Evolutionary conservation across 2,329 filamentous ascomycete genomes (phyloP).

Genomic region (Dryadomyces quercus-mongolicae): DNA sequence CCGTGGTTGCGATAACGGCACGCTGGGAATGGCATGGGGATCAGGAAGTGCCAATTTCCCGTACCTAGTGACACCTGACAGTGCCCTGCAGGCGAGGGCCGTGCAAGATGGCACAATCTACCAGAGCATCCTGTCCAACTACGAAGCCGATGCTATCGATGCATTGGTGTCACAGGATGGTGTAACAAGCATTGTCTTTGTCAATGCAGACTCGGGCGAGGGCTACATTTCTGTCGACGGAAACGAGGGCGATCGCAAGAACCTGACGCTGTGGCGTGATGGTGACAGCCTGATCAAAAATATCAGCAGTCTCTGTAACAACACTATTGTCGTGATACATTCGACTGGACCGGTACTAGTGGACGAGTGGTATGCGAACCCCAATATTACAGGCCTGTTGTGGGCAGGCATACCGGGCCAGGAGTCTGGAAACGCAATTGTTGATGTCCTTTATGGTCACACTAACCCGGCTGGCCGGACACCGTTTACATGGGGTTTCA

Average conservation of each 20-base stretch:
- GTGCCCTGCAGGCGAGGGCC: conserved; percentile 54
- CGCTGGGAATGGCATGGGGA: conserved; percentile 68
- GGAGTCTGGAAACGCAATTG: conserved; percentile 67
- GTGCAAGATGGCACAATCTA: conserved; percentile 44
- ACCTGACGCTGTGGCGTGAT: conserved; percentile 78
- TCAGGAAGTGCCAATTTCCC: conserved; percentile 63
- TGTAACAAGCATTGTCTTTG: conserved; percentile 72
- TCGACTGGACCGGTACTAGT: conserved; percentile 70
- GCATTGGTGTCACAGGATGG: conserved; percentile 48
- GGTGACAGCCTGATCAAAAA: conserved; percentile 74
- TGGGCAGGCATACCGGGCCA: conserved; percentile 75
- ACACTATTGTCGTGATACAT: conserved; percentile 89
- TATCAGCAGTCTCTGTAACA: conserved; percentile 65
- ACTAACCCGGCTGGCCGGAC: conserved; percentile 66
- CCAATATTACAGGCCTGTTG: conserved; percentile 72
- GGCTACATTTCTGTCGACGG: conserved; percentile 73
- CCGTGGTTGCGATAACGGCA: conserved; percentile 47
- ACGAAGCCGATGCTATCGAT: conserved; percentile 48
- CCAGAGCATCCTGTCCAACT: conserved; percentile 57
- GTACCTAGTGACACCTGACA: conserved; percentile 63
- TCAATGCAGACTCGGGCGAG: conserved; percentile 77
- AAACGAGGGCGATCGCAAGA: conserved; percentile 81
- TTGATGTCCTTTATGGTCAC: conserved; percentile 69
- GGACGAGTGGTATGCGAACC: conserved; percentile 59
- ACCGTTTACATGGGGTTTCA: conserved; percentile 68